Conservation (phyloP, 352 stramenopile species). For the Globisporangium alternatum region DNA sequence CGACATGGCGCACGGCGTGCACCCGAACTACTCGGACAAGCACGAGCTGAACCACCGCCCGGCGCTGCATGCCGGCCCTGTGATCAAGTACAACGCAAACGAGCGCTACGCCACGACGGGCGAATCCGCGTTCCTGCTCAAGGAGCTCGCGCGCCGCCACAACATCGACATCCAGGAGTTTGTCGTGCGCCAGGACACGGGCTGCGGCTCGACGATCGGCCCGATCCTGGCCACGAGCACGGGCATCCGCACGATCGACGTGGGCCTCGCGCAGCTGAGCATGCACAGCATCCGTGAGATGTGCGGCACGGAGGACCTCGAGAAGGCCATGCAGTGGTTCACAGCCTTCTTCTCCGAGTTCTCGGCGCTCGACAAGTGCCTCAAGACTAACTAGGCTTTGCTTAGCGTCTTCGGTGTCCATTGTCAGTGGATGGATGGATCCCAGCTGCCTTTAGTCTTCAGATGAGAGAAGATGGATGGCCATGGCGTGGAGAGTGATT, state of each 20-base stretch:
- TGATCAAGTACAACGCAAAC: slow-evolving; percentile 99
- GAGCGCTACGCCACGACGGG: slow-evolving; percentile 96
- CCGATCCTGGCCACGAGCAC: slow-evolving; percentile 94
- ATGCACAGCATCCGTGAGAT: slow-evolving; percentile 98
- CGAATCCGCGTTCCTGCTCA: slow-evolving; percentile 91
- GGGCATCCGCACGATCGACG: slow-evolving; percentile 96
- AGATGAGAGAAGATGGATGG: neutral
- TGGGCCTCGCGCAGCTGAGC: slow-evolving; percentile 94
- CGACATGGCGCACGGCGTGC: slow-evolving; percentile 97
- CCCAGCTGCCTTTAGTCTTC: too few relatives aligned
- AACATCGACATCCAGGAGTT: slow-evolving; percentile 94
- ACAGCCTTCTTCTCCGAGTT: slow-evolving; percentile 93
- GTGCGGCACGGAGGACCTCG: slow-evolving; percentile 90
- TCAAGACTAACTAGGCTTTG: slow-evolving; percentile 58
- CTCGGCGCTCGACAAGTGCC: slow-evolving; percentile 80
- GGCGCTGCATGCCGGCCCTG: slow-evolving; percentile 90
- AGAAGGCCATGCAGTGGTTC: slow-evolving; percentile 87
- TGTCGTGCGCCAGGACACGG: slow-evolving; percentile 95
- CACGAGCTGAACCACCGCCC: slow-evolving; percentile 94
- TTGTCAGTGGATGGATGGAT: too few relatives aligned
- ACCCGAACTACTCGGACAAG: slow-evolving; percentile 97
- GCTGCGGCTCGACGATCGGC: slow-evolving; percentile 97
- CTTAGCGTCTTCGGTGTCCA: neutral
- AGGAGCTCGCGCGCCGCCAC: slow-evolving; percentile 87
- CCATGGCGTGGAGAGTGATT: neutral